Evolutionary conservation across 345 rosid genomes (phyloP).

Genomic region (Hibiscus tridactylites): DNA sequence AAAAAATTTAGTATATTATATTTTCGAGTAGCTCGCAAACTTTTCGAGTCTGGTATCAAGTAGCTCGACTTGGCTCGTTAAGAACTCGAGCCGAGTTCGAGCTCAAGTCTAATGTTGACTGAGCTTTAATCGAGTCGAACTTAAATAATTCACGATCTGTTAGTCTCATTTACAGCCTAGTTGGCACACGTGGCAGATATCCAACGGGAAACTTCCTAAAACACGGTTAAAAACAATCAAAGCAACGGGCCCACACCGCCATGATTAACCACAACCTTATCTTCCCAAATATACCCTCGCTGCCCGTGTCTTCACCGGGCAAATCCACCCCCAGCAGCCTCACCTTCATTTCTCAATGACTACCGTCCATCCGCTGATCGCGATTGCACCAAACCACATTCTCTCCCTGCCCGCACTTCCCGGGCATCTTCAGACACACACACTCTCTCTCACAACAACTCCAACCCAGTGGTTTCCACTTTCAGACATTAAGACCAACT

Average conservation of each 20-base stretch:
- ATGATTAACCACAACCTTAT: not conserved
- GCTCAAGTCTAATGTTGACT: no score
- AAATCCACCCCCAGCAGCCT: not conserved
- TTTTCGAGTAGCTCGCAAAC: no score
- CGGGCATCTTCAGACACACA: conserved; percentile 21
- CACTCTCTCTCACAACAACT: not conserved
- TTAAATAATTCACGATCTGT: no score
- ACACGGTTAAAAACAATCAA: not conserved
- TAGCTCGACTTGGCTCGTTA: no score
- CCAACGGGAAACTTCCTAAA: not conserved
- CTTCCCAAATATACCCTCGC: not conserved
- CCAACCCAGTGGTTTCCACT: not conserved
- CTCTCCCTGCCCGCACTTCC: conserved; percentile 20
- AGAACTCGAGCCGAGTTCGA: no score
- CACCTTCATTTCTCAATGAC: not conserved
- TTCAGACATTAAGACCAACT: not conserved
- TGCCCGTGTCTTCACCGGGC: conserved; percentile 7
- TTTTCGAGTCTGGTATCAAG: no score
- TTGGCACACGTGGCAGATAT: no score
- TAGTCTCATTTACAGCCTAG: no score
- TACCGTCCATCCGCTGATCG: not conserved
- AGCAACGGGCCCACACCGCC: not conserved
- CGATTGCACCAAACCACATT: not conserved
- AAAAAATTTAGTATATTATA: no score
- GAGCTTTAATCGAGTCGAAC: no score